Base-by-base conservation (phyloP, 441 rosid genomes). In the Adansonia gregorii region DNA sequence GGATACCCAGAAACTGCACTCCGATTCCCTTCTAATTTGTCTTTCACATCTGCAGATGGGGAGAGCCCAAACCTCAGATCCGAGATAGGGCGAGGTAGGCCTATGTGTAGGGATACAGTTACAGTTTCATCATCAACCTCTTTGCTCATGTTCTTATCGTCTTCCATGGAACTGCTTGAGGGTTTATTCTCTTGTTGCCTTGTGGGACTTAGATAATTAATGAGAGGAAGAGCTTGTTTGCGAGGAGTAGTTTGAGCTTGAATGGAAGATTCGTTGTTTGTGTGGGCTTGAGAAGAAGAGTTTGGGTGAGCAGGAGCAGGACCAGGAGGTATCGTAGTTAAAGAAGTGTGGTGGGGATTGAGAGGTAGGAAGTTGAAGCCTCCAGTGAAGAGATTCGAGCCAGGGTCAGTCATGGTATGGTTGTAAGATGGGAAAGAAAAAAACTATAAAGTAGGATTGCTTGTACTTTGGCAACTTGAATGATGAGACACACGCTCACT, bases 331-430 rank as follows among this genome's bases (percentile, higher is more conserved):
- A 19, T 56, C 5, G 67, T 14, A 64, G 59, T 22, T 63, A 58
- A 45, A 75, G 66, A 68, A 74, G 73, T 24, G 51, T 65, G 77
- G 74, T 78, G 81, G 72, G 78, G 79, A 17, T 77, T 84, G 59
- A 74, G 77, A 85, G 87, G 82, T 75, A 76, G 76, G 86, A 85
- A 86, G 80, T 84, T 87, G 84, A 86, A 75, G 83, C 85, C 85
- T 0, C 80, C 76, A 35, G 41, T 74, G 85, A 83, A 78, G 85
- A 83, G 81, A 82, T 84, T 86, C 45, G 78, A 72, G 81, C 74
- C 86, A 74, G 93, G 93, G 76, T 89, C 93, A 69, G 89, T 74
- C 93, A 89, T 89, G 76, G 65, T 48, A 89, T 89, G 76, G 65
- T 48, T 76, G 60, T 39, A 27, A 55, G 68, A 63, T 65, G 48